Percentiles rank a stretch among this genome's conserved stretches.
Conservation (phyloP, 169 alveolate species). For the Eimeria sp. region DNA sequence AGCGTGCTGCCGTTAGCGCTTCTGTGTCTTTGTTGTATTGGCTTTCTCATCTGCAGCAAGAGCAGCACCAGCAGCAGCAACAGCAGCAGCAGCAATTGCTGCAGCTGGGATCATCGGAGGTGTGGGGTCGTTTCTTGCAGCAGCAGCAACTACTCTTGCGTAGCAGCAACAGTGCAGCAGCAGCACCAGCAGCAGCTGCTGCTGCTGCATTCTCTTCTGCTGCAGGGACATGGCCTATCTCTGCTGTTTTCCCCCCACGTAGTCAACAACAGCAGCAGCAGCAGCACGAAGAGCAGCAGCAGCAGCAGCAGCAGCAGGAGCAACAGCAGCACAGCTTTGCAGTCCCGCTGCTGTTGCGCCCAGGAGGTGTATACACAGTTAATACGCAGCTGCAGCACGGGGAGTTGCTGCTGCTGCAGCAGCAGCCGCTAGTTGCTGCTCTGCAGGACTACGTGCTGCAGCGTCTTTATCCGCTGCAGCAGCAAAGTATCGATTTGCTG, state of each 20-base stretch:
- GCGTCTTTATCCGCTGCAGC: conserved; percentile 60
- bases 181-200: conserved; percentile 60
- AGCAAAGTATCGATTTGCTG: not conserved
- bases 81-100: conserved; percentile 50
- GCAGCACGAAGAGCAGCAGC: conserved; percentile 35
- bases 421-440: conserved; percentile 61
- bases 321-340: not conserved
- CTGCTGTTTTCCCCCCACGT: conserved; percentile 5
- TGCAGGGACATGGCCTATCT: conserved; percentile 24
- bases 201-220: conserved; percentile 28
- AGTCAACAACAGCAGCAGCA: conserved; percentile 19
- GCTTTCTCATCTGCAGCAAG: conserved; percentile 47
- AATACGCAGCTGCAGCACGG: conserved; percentile 46
- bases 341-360: conserved; percentile 69
- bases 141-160: conserved; percentile 46
- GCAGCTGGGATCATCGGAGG: conserved; percentile 68
- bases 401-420: conserved; percentile 74
- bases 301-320: conserved; percentile 29
- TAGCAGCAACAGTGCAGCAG: conserved; percentile 12
- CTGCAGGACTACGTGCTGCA: conserved; percentile 53
- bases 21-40: conserved; percentile 22
- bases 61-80: conserved; percentile 52
- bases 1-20: conserved; percentile 68
- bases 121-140: conserved; percentile 62
- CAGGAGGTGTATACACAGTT: conserved; percentile 45